Percentiles rank a stretch among this genome's conserved stretches.
Conservation (phyloP, 2,329 filamentous ascomycete species). For the Plenodomus biglobosus region DNA sequence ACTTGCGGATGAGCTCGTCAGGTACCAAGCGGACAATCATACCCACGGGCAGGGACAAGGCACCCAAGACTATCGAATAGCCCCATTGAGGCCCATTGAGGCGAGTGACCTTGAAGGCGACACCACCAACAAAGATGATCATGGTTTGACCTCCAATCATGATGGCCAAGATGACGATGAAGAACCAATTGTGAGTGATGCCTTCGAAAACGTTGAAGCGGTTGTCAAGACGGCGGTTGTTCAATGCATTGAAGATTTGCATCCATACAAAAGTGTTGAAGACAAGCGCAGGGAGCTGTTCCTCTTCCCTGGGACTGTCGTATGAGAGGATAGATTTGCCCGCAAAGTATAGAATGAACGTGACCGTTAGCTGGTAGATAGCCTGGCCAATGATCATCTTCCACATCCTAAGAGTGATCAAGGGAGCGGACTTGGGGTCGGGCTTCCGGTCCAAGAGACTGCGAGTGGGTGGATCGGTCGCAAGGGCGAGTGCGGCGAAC, state of each 20-base stretch:
- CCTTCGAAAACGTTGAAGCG: constrained; percentile 95
- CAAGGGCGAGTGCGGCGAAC: constrained; percentile 83
- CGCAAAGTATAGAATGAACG: constrained; percentile 82
- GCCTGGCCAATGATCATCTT: constrained; percentile 98
- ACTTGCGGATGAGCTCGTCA: constrained; percentile 61
- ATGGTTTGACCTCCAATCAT: constrained; percentile 89
- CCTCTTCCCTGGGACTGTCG: constrained; percentile 48
- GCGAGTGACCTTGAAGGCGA: constrained; percentile 72
- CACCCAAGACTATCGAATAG: constrained; percentile 79
- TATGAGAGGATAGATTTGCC: constrained; percentile 63
- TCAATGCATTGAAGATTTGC: constrained; percentile 99
- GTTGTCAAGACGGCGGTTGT: constrained; percentile 94
- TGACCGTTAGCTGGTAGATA: constrained; percentile 78
- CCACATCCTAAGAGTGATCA: constrained; percentile 91
- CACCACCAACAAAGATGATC: constrained; percentile 84
- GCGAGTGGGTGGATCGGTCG: constrained; percentile 84
- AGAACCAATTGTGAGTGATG: constrained; percentile 81
- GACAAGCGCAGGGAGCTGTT: constrained; percentile 72
- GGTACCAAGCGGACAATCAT: constrained; percentile 80
- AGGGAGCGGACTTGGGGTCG: constrained; percentile 69
- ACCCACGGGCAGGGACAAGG: constrained; percentile 83
- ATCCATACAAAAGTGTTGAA: constrained; percentile 99
- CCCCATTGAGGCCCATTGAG: constrained; percentile 81
- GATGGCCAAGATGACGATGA: constrained; percentile 78
- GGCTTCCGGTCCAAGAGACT: constrained; percentile 80